Evolutionary conservation across 2,329 filamentous ascomycete genomes (phyloP).

Genomic region (Neofusicoccum sp.): DNA sequence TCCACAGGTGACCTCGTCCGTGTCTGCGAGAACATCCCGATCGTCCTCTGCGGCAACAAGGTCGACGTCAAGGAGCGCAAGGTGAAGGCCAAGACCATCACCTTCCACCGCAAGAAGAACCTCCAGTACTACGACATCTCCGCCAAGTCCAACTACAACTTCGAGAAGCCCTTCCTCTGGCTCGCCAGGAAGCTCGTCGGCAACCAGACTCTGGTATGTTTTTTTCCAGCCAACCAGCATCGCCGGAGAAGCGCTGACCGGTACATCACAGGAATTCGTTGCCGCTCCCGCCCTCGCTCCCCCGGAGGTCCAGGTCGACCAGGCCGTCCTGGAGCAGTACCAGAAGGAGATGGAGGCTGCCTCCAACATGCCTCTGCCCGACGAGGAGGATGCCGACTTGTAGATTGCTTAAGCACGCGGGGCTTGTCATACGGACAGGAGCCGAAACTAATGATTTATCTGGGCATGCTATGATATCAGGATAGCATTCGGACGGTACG

Average conservation of each 20-base stretch:
- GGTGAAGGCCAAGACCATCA: conserved; percentile 99
- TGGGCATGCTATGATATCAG: conserved; percentile 22
- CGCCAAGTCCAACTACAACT: conserved; percentile 99
- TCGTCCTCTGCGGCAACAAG: conserved; percentile 98
- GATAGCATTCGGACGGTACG: conserved; percentile 21
- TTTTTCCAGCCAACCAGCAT: background rate
- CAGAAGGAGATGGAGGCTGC: conserved; percentile 86
- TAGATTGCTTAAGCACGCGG: conserved; percentile 37
- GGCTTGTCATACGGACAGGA: conserved; percentile 22
- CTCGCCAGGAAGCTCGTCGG: conserved; percentile 97
- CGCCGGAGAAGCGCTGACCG: conserved; percentile 29
- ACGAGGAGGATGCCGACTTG: conserved; percentile 81
- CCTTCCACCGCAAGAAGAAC: conserved; percentile 99
- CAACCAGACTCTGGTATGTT: conserved; percentile 78
- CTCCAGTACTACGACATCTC: conserved; percentile 99
- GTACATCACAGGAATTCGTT: conserved; percentile 77
- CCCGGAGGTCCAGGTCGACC: conserved; percentile 87
- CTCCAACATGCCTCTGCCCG: conserved; percentile 81
- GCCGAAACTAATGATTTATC: conserved; percentile 18
- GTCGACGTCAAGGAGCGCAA: conserved; percentile 99
- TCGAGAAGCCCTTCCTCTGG: conserved; percentile 99
- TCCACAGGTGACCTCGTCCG: conserved; percentile 87
- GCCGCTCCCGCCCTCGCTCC: conserved; percentile 93
- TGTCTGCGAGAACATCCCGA: conserved; percentile 99
- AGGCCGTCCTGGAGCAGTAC: conserved; percentile 78